Conservation (phyloP, 2,329 filamentous ascomycete species). For the Akanthomyces uredinophilus region DNA sequence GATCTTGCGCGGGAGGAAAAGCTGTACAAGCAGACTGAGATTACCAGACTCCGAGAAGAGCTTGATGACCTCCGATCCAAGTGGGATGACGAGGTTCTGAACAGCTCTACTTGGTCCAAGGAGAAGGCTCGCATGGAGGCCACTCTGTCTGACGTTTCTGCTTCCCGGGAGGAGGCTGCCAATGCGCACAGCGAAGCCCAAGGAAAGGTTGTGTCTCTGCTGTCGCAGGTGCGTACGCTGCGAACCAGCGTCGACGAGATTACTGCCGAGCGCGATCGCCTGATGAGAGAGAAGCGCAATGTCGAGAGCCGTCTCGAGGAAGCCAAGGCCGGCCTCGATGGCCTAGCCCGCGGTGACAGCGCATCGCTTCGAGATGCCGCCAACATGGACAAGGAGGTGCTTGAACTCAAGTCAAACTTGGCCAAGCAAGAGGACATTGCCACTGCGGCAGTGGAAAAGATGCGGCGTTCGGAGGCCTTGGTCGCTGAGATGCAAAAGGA, state of each 20-base stretch:
- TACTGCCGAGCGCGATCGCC: constrained; percentile 74
- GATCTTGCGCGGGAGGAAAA: constrained; percentile 88
- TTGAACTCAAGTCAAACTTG: constrained; percentile 82
- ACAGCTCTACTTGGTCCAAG: constrained; percentile 97
- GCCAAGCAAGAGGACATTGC: constrained; percentile 93
- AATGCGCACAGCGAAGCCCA: constrained; percentile 93
- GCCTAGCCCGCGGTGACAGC: constrained; percentile 77
- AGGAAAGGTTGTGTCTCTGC: constrained; percentile 80
- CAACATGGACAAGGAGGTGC: constrained; percentile 77
- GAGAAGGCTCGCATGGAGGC: constrained; percentile 90
- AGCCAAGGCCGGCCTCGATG: constrained; percentile 82
- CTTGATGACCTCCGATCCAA: constrained; percentile 91
- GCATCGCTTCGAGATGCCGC: constrained; percentile 87
- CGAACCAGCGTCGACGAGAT: constrained; percentile 82
- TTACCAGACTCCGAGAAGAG: constrained; percentile 85
- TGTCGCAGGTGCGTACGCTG: constrained; percentile 83
- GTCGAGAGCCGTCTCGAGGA: constrained; percentile 81
- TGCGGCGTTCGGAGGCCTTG: constrained; percentile 87
- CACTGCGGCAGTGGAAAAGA: constrained; percentile 89
- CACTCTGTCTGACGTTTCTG: constrained; percentile 79
- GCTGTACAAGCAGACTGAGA: constrained; percentile 81
- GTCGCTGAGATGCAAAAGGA: constrained; percentile 90
- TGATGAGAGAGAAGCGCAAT: constrained; percentile 84
- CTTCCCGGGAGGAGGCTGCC: constrained; percentile 89
- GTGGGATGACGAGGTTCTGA: constrained; percentile 97